Evolutionary conservation across 495 filamentous ascomycete genomes (phyloP), one percentile per base, ranked within the genome.

Genomic region (Trichocladium uniseriatum): DNA sequence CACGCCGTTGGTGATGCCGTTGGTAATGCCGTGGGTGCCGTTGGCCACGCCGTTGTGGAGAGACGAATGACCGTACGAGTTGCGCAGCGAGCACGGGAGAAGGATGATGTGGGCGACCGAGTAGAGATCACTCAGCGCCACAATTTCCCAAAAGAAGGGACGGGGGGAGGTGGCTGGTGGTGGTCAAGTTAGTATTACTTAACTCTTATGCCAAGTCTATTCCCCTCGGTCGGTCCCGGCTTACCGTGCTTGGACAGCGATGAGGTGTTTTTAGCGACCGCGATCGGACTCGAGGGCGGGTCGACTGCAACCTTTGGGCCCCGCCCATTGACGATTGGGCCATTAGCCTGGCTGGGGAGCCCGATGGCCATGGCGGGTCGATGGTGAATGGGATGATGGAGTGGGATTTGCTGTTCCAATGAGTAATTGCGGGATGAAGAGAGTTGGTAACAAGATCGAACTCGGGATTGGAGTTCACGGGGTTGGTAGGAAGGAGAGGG

Each of bases 141-240:
- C 40, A 19, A 47, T 11, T 6, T 61, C 52, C 47, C 55, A 56
- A n/a, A 54, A 56, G 15, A 52, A 54, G 0, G 53, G 52, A n/a
- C 53, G 46, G 8, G n/a, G 15, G 21, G 18, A 29, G 8, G 22
- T 44, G 21, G 6, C 38, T 37, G 47, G 15, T 14, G 31, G n/a
- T n/a, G n/a, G n/a, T n/a, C n/a, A n/a, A n/a, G n/a, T n/a, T n/a
- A n/a, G n/a, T n/a, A n/a, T n/a, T n/a, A n/a, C n/a, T n/a, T n/a
- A n/a, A n/a, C n/a, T n/a, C n/a, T n/a, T n/a, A n/a, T n/a, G n/a
- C n/a, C n/a, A n/a, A n/a, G n/a, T n/a, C n/a, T n/a, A n/a, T n/a
- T n/a, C n/a, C n/a, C n/a, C n/a, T n/a, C n/a, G n/a, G n/a, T n/a
- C n/a, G n/a, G n/a, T n/a, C n/a, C n/a, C n/a, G 8, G 24, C 47